Evolutionary conservation across 768 basidiomycete genomes (phyloP), one percentile per base, ranked within the genome.

Genomic region (Sarcodon aspratus): DNA sequence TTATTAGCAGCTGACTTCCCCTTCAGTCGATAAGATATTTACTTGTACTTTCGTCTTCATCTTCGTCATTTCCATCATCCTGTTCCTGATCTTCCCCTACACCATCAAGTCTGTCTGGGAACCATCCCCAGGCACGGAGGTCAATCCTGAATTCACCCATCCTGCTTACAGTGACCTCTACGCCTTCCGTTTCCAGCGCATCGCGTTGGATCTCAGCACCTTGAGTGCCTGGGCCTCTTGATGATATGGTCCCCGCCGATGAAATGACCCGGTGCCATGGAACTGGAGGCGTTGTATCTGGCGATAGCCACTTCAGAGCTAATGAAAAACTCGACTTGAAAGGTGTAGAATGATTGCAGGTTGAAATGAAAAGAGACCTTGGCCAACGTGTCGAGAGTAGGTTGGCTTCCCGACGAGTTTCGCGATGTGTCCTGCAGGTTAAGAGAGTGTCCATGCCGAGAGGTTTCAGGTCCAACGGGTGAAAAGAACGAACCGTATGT

Each of bases 231-330:
- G 91, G 88, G 0, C 86, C 90, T 40, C 92, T 74, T 7, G 88
- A 91, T 1, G 89, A 89, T 54, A 88, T 85, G 1, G 70, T 65
- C 1, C 89, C 88, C 0, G 80, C 72, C 0, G 85, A 71, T 3
- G 77, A 73, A 11, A 91, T 69, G 4, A 91, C 85, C 32, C 88
- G 77, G 52, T 90, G 74, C 88, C 88, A 92, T 0, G 88, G 89
- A 1, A 91, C 76, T 7, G 82, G 79, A 0, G 82, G 81, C 21
- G 70, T 69, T 1, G 72, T 69, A 17, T 73, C 70, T 0, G 77
- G 72, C 0, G 78, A 74, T 4, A 90, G 63, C 55, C 80, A 84
- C 57, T 90, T 90, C 45, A 92, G 71, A n/a, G 88, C 87, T 91
- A 51, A 32, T n/a, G 10, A 17, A 27, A 8, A 27, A 7, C n/a